phyloP scores from a whole-genome alignment of 2,329 filamentous ascomycete species.

The Trichoderma afroharzianum region DNA sequence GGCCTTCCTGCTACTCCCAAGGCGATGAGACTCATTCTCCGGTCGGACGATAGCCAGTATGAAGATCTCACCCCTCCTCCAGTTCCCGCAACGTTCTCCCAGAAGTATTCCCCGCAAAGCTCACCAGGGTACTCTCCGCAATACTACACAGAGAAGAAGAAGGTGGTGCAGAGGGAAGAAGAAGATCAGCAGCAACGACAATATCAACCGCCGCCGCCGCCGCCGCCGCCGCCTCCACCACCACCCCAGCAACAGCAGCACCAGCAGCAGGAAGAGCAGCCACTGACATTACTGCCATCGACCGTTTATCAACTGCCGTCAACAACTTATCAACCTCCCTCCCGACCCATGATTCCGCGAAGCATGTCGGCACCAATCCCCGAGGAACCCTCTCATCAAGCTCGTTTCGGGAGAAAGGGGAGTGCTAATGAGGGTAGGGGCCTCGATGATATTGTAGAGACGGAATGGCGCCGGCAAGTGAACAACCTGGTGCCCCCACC shows the following conservation, averaged over 20 bases:
- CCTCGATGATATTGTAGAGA: slow-evolving; percentile 46
- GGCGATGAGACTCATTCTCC: slow-evolving; percentile 80
- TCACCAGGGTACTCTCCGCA: slow-evolving; percentile 24
- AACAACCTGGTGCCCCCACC: slow-evolving; percentile 50
- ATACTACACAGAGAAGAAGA: slow-evolving; percentile 32
- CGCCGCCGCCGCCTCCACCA: not conserved
- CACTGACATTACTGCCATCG: slow-evolving; percentile 52
- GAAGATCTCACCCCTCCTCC: slow-evolving; percentile 45
- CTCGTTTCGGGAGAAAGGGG: slow-evolving; percentile 34
- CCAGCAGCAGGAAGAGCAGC: slow-evolving; percentile 25
- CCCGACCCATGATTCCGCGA: slow-evolving; percentile 48
- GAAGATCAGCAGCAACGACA: not conserved
- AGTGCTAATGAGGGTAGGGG: slow-evolving; percentile 39
- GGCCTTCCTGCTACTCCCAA: slow-evolving; percentile 88
- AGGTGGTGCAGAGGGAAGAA: slow-evolving; percentile 19
- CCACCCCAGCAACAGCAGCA: not conserved
- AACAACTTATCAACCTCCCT: slow-evolving; percentile 57
- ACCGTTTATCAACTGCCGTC: slow-evolving; percentile 60
- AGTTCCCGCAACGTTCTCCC: slow-evolving; percentile 47
- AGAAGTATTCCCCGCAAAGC: slow-evolving; percentile 39
- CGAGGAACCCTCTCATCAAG: slow-evolving; percentile 31
- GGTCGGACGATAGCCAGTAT: slow-evolving; percentile 43
- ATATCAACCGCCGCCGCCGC: not conserved
- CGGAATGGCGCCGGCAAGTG: slow-evolving; percentile 44
- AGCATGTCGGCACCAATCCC: slow-evolving; percentile 60